Evolutionary conservation across 2,329 filamentous ascomycete species (phyloP).

Genomic region (Cytospora schulzeri): DNA sequence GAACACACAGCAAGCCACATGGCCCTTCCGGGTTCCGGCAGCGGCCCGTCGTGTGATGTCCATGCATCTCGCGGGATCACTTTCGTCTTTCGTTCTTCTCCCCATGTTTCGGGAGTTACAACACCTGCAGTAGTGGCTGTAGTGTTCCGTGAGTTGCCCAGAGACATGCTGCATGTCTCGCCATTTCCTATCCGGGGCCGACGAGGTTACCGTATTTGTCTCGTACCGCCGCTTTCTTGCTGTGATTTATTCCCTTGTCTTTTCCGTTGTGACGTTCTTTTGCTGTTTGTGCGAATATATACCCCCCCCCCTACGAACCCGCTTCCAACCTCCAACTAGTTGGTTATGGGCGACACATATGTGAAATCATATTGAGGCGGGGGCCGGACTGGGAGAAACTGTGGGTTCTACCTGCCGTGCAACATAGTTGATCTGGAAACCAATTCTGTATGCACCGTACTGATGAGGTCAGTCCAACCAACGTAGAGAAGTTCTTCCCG

Average conservation of each 20-base stretch:
- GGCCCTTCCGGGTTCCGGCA: not conserved
- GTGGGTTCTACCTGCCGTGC: not conserved
- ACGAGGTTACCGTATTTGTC: not conserved
- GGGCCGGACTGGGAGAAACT: not conserved
- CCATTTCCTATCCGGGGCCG: not conserved
- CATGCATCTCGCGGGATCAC: not conserved
- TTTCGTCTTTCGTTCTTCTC: not conserved
- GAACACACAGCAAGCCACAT: not conserved
- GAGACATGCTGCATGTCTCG: conserved; percentile 5
- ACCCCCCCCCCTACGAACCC: not conserved
- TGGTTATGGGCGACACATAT: not conserved
- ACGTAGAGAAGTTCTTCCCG: not conserved
- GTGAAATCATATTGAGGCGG: not conserved
- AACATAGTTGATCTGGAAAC: not conserved
- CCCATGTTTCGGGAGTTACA: conserved; percentile 13
- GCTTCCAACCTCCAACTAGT: not conserved
- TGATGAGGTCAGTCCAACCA: not conserved
- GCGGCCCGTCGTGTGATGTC: not conserved
- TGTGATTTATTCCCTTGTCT: not conserved
- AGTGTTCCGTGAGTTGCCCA: not conserved
- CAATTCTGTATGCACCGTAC: not conserved
- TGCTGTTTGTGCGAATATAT: not conserved
- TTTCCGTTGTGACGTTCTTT: not conserved
- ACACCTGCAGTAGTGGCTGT: not conserved
- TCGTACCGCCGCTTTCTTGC: not conserved